phyloP scores from a whole-genome alignment of 441 rosid species.

The Eutrema salsugineum region DNA sequence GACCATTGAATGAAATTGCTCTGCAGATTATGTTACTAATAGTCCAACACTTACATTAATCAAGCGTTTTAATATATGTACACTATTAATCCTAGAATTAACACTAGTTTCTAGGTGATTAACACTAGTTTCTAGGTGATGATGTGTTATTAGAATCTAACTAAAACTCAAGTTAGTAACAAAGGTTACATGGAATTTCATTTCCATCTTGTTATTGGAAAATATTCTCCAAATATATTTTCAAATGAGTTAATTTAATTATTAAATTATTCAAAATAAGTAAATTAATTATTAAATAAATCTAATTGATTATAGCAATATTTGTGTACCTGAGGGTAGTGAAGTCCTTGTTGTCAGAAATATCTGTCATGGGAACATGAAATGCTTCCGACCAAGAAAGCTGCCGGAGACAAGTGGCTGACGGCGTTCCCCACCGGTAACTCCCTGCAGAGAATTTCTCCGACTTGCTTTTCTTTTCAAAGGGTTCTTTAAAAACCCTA shows the following conservation, averaged over 20 bases:
- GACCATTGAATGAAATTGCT: not conserved
- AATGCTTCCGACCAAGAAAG: conserved; percentile 95
- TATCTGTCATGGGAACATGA: conserved; percentile 74
- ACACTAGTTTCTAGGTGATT: not conserved
- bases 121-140: not conserved
- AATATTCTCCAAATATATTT: not conserved
- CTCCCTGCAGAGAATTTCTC: conserved; percentile 58
- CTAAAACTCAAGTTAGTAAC: not conserved
- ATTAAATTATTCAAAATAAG: not conserved
- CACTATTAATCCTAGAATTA: not conserved
- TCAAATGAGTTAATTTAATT: not conserved
- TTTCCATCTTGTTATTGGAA: not conserved
- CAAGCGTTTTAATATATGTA: not conserved
- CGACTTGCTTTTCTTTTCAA: conserved; percentile 51
- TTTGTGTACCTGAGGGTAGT: conserved; percentile 56
- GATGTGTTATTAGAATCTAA: not conserved
- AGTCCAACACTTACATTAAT: conserved; percentile 10
- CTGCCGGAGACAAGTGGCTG: conserved; percentile 66
- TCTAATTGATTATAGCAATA: not conserved
- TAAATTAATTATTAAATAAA: not conserved
- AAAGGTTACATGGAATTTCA: not conserved
- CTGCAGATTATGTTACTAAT: not conserved
- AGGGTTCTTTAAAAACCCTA: conserved; percentile 71
- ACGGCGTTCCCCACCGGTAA: conserved; percentile 94
- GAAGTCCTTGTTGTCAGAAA: conserved; percentile 38